Evolutionary conservation across 1,284 basidiomycete species (phyloP), one percentile per base, ranked within the genome.

Genomic region (Grifola frondosa): DNA sequence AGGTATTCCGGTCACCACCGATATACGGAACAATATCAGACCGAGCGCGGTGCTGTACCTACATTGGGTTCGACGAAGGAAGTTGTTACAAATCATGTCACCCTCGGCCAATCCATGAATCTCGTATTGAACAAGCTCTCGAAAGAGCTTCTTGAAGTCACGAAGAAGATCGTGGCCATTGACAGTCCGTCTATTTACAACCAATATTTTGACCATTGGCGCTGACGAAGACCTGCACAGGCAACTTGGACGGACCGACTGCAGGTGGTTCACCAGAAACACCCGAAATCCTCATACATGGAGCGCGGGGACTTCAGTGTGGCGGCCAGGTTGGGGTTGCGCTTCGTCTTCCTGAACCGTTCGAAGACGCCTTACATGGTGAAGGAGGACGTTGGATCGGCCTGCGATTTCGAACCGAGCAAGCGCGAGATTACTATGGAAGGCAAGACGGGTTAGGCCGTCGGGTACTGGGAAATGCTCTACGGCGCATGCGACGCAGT

Each of bases 211-310:
- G 16, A 29, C 10, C n/a, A n/a, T n/a, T n/a, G n/a, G n/a, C n/a
- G 5, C 10, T 20, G 3, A 22, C 10, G 25, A 9, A 26, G 2
- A 13, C 19, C 17, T 30, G 30, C 43, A n/a, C 44, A 84, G 82
- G 77, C 57, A 89, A 92, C 61, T 69, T 92, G 34, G 88, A 91
- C 69, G 89, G 89, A 22, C 91, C 89, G 1, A 92, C 89, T 19
- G 89, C 90, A 88, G 67, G 80, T 75, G 37, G 91, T 92, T 52
- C 89, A 91, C 66, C 79, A 88, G 66, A 88, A 88, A 64, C 88
- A 91, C 60, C 90, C 89, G 3, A 88, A 91, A 60, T 89, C 86
- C 19, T 90, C 89, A 44, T 88, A 62, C 48, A 64, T 64, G 62
- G 62, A 64, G 46, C 62, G 62, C 32, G 62, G 62, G 13, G 63